Percentiles rank a stretch among this genome's conserved stretches.
These are phyloP conservation scores for Lactarius psammicola DNA, from an alignment of 768 basidiomycete genomes.

Conservation along the genomic window DNA sequence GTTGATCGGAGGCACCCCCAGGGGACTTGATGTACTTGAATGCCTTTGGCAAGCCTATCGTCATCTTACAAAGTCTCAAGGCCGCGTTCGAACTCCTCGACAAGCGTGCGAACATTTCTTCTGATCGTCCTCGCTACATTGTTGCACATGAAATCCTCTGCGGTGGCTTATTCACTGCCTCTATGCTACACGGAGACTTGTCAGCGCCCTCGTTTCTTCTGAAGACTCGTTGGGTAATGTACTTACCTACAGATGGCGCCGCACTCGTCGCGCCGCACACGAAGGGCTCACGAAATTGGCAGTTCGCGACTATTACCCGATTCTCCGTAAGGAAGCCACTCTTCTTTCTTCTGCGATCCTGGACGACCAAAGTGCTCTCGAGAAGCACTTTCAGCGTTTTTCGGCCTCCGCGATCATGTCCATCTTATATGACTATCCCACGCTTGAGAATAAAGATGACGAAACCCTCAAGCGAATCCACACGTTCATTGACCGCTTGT, in stretches of 20 bases:
- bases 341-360: constrained; percentile 4
- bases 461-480: constrained; percentile 3
- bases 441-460: constrained; percentile 15
- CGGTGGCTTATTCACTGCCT: constrained; percentile 34
- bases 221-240: background rate
- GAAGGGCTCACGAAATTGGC: constrained; percentile 14
- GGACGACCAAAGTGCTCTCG: background rate
- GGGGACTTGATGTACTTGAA: constrained; percentile 17
- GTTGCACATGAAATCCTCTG: constrained; percentile 36
- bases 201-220: constrained; percentile 10
- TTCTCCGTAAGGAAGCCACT: constrained; percentile 11
- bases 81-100: constrained; percentile 41
- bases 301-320: constrained; percentile 5
- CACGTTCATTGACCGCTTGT: background rate
- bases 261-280: constrained; percentile 18
- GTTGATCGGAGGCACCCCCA: background rate
- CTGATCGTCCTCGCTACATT: constrained; percentile 33
- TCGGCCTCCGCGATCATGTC: constrained; percentile 11
- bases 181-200: constrained; percentile 31
- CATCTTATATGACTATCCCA: constrained; percentile 15
- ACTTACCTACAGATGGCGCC: constrained; percentile 12
- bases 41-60: constrained; percentile 17
- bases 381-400: constrained; percentile 7
- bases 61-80: constrained; percentile 37
- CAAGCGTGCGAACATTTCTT: constrained; percentile 35